Conservation (phyloP, 1,284 basidiomycete genomes). For the Melampsora larici-populina region DNA sequence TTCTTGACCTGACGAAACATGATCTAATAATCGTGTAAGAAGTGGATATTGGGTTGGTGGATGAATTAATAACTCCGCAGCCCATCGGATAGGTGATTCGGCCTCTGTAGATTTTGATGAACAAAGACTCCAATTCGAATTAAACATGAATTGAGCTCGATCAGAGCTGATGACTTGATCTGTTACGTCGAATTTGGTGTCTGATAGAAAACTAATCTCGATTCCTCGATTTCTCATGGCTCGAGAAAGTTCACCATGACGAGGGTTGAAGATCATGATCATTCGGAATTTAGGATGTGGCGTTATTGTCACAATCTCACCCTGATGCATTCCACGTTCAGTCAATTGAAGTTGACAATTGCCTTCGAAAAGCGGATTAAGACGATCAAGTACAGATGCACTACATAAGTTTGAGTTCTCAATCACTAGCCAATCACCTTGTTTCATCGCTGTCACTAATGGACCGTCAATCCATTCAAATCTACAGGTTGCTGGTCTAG, state of each 20-base stretch:
- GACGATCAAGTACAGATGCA: conserved; percentile 89
- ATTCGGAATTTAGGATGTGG: conserved; percentile 88
- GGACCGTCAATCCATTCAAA: conserved; percentile 98
- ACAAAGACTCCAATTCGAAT: not conserved
- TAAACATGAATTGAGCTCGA: not conserved
- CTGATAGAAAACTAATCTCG: conserved; percentile 63
- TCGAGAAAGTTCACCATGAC: conserved; percentile 86
- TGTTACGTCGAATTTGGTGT: not conserved
- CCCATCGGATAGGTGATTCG: conserved; percentile 20
- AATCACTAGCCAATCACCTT: conserved; percentile 84
- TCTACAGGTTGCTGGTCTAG: conserved; percentile 46
- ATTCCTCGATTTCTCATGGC: conserved; percentile 98
- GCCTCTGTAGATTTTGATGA: not conserved
- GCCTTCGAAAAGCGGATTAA: conserved; percentile 93
- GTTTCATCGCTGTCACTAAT: conserved; percentile 78
- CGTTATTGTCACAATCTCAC: conserved; percentile 68
- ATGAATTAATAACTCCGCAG: conserved; percentile 18
- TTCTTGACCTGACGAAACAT: conserved; percentile 3
- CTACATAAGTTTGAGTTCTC: conserved; percentile 93
- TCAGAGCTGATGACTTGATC: not conserved
- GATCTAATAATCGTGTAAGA: conserved; percentile 11
- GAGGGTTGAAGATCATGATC: conserved; percentile 90
- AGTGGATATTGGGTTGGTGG: conserved; percentile 29
- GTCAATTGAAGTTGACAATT: conserved; percentile 76
- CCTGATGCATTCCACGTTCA: conserved; percentile 81